phyloP scores from a whole-genome alignment of 805 yeast species.

The Candida quercuum region DNA sequence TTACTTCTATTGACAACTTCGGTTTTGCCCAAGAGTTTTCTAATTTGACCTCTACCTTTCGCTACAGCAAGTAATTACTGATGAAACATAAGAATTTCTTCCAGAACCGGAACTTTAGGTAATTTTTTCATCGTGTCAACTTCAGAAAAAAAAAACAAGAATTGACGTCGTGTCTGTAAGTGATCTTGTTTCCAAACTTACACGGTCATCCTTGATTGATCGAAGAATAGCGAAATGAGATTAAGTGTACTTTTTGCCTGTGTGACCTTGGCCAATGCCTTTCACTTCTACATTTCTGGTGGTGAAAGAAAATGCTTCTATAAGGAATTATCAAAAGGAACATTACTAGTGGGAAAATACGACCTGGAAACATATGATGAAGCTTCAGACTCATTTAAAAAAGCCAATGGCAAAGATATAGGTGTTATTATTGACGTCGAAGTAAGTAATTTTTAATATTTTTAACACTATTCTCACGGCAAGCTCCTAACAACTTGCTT shows the following conservation, averaged over 20 bases:
- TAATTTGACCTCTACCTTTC: too few relatives aligned
- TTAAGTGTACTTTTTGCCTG: constrained; percentile 6
- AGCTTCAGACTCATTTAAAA: constrained; percentile 28
- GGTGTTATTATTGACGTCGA: constrained; percentile 41
- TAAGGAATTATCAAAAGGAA: constrained; percentile 46
- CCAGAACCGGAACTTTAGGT: too few relatives aligned
- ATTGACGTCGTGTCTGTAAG: neutral
- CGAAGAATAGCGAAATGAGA: neutral
- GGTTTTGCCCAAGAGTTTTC: too few relatives aligned
- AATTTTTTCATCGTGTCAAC: too few relatives aligned
- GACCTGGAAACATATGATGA: constrained; percentile 40
- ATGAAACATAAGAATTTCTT: too few relatives aligned
- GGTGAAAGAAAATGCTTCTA: constrained; percentile 51
- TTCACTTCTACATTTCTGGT: constrained; percentile 48
- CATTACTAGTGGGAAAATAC: constrained; percentile 45
- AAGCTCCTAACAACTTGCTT: constrained; percentile 9
- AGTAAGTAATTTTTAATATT: constrained; percentile 7
- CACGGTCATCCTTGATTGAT: neutral
- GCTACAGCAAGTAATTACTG: too few relatives aligned
- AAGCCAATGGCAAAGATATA: constrained; percentile 29
- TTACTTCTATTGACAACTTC: too few relatives aligned
- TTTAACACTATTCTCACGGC: neutral
- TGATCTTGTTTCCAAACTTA: too few relatives aligned
- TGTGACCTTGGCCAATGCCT: constrained; percentile 27
- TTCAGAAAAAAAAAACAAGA: neutral